These are phyloP conservation scores for Cordyceps militaris DNA, from an alignment of 2,329 filamentous ascomycete genomes.

Conservation along the genomic window DNA sequence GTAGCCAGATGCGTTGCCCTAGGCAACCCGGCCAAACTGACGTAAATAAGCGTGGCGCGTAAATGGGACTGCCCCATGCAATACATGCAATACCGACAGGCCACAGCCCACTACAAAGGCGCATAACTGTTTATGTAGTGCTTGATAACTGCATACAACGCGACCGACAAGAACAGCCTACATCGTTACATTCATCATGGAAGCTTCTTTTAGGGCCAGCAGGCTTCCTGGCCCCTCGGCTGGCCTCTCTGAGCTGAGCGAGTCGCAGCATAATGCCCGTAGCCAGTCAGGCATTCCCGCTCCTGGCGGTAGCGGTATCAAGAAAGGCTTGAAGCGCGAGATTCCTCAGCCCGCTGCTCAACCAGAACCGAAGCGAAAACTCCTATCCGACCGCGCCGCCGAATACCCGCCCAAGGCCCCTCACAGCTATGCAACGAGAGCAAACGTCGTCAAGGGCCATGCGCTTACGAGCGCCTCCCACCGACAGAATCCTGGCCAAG, in stretches of 20 bases:
- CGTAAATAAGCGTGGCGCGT: slow-evolving; percentile 10
- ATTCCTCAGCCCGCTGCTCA: slow-evolving; percentile 40
- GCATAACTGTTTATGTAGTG: background rate
- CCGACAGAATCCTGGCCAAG: slow-evolving; percentile 27
- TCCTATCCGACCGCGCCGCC: slow-evolving; percentile 45
- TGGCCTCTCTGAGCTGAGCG: slow-evolving; percentile 47
- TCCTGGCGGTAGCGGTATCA: slow-evolving; percentile 26
- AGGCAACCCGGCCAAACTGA: slow-evolving; percentile 5
- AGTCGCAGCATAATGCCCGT: slow-evolving; percentile 55
- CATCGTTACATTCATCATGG: slow-evolving; percentile 2
- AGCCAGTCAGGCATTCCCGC: slow-evolving; percentile 36
- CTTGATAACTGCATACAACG: background rate
- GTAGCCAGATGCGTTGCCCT: slow-evolving; percentile 9
- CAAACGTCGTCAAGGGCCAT: slow-evolving; percentile 40
- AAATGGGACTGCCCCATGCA: background rate
- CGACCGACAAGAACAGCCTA: background rate
- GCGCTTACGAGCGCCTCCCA: slow-evolving; percentile 27
- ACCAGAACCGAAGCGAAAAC: slow-evolving; percentile 55
- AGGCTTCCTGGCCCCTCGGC: slow-evolving; percentile 11
- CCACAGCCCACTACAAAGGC: background rate
- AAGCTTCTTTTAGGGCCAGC: slow-evolving; percentile 10
- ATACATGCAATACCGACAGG: background rate
- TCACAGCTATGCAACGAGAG: slow-evolving; percentile 33
- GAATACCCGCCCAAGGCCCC: slow-evolving; percentile 41
- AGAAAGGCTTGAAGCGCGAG: slow-evolving; percentile 44